Conservation (phyloP, 2,329 filamentous ascomycete genomes). For the Byssochlamys sp. region DNA sequence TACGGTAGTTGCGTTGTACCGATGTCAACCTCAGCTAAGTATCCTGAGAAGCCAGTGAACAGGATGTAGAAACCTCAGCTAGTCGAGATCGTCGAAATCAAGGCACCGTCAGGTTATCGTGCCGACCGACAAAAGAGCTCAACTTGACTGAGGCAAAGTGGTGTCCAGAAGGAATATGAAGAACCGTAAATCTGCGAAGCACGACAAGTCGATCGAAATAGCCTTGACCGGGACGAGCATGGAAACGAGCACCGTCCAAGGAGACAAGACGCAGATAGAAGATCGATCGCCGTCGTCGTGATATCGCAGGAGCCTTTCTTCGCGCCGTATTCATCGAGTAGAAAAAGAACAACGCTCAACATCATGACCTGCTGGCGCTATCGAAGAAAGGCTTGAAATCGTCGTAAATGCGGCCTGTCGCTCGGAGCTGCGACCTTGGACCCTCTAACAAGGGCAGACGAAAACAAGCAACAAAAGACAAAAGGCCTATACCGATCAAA, state of each 20-base stretch:
- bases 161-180: not conserved
- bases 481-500: not conserved
- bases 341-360: not conserved
- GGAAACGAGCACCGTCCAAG: not conserved
- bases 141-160: not conserved
- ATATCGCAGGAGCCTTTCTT: not conserved
- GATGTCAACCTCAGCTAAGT: too few species aligned
- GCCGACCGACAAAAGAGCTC: too few species aligned
- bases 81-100: not conserved
- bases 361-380: not conserved
- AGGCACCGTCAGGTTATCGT: not conserved
- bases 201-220: not conserved
- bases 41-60: too few species aligned
- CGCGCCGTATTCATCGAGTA: not conserved
- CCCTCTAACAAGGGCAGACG: not conserved
- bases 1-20: not conserved
- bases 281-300: not conserved
- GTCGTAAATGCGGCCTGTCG: not conserved
- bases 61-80: too few species aligned
- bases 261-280: not conserved
- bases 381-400: not conserved
- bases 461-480: not conserved
- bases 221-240: not conserved
- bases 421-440: not conserved
- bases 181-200: not conserved